phyloP scores from a whole-genome alignment of 139 green algal genomes.

The Picochlorum sp. region DNA sequence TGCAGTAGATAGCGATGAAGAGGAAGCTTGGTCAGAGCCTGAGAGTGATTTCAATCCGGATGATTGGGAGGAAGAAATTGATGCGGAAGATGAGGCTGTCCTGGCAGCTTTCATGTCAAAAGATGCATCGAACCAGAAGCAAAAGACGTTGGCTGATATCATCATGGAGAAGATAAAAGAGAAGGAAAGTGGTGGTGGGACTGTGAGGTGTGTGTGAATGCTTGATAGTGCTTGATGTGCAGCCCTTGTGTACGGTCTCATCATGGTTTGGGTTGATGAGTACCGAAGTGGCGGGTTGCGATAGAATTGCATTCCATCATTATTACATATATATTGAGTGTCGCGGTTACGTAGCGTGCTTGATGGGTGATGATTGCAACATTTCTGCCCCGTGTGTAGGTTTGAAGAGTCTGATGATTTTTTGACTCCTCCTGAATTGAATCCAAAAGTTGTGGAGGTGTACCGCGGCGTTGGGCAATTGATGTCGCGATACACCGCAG shows the following conservation, averaged over 20 bases:
- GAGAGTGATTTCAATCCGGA: constrained; percentile 21
- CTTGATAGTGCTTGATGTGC: neutral
- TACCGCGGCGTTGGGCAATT: constrained; percentile 62
- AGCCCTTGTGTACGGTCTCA: constrained; percentile 5
- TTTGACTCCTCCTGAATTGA: constrained; percentile 37
- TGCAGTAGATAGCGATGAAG: constrained; percentile 9
- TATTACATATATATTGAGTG: neutral
- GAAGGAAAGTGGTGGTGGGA: constrained; percentile 27
- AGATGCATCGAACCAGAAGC: constrained; percentile 23
- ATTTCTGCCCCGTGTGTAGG: neutral
- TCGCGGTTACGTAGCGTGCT: neutral
- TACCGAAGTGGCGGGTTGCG: constrained; percentile 6
- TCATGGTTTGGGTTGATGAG: neutral
- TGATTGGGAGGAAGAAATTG: constrained; percentile 27
- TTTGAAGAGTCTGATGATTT: constrained; percentile 16
- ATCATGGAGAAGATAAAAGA: constrained; percentile 75
- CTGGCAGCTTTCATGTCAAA: constrained; percentile 70
- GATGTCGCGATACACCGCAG: constrained; percentile 58
- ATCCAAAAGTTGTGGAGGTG: constrained; percentile 68
- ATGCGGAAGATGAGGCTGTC: constrained; percentile 67
- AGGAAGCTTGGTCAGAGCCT: constrained; percentile 13
- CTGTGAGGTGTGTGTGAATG: neutral
- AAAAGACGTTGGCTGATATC: constrained; percentile 77
- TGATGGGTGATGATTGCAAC: neutral
- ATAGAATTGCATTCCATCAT: neutral